Percentiles rank a stretch among this genome's conserved stretches.
Conservation (phyloP, 129 eudicot genomes). For the Lactuca sativa region DNA sequence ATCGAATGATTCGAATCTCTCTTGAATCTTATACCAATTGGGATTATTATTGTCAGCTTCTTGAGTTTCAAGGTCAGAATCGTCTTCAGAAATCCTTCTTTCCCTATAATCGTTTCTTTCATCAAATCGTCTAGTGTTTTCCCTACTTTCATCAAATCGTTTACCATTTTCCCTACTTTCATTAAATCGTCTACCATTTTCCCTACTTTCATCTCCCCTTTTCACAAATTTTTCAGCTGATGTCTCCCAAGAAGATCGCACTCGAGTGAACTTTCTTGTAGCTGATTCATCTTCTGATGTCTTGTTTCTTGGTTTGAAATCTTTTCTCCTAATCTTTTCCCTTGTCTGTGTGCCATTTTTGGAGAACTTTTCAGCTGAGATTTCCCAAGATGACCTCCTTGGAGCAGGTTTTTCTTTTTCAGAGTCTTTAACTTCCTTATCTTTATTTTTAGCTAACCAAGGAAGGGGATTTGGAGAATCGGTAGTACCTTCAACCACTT, state of each 20-base stretch:
- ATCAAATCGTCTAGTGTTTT: slow-evolving; percentile 7
- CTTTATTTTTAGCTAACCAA: slow-evolving; percentile 58
- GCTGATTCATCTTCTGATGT: slow-evolving; percentile 10
- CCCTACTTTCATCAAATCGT: slow-evolving; percentile 22
- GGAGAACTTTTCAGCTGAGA: slow-evolving; percentile 52
- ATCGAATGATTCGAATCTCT: slow-evolving; percentile 41
- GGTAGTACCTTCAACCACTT: slow-evolving; percentile 35
- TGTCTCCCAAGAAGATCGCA: slow-evolving; percentile 70
- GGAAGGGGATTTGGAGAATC: slow-evolving; percentile 48
- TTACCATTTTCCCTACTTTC: slow-evolving; percentile 18
- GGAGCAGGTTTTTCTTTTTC: slow-evolving; percentile 38
- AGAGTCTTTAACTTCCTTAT: slow-evolving; percentile 27
- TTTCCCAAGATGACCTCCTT: slow-evolving; percentile 66
- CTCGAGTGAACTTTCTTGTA: slow-evolving; percentile 14
- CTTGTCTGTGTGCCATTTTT: slow-evolving; percentile 33
- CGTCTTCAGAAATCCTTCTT: slow-evolving; percentile 20
- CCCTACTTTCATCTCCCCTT: slow-evolving; percentile 25
- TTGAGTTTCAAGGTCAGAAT: slow-evolving; percentile 30
- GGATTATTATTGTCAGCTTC: slow-evolving; percentile 42
- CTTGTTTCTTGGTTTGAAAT: slow-evolving; percentile 11
- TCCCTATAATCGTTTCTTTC: slow-evolving; percentile 15
- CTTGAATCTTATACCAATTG: slow-evolving; percentile 73
- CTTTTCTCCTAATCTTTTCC: slow-evolving; percentile 35
- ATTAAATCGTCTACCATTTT: slow-evolving; percentile 21
- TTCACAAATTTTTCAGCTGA: slow-evolving; percentile 64